phyloP scores from a whole-genome alignment of 2,329 filamentous ascomycete genomes.

The Fusarium beomiforme region DNA sequence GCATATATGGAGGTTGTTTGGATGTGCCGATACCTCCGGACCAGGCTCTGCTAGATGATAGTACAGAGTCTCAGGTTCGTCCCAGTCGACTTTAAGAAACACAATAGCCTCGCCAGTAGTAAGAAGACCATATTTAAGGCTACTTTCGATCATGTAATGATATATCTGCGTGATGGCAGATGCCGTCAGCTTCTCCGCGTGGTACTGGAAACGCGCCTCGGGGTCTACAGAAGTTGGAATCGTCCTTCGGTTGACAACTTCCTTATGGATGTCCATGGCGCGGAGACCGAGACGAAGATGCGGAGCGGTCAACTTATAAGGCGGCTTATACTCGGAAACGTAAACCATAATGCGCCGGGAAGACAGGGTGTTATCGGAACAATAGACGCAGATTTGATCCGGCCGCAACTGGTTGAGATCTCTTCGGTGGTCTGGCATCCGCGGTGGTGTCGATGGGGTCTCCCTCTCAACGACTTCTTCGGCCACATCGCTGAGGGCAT shows the following conservation, averaged over 20 bases:
- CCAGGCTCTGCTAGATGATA: too few relatives aligned
- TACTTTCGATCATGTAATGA: conserved; percentile 59
- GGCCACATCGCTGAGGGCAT: not conserved
- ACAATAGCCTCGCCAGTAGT: conserved; percentile 11
- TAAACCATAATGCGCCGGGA: not conserved
- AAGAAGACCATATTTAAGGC: conserved; percentile 55
- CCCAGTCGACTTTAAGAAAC: conserved; percentile 5
- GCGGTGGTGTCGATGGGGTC: not conserved
- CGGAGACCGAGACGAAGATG: not conserved
- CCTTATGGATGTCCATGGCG: not conserved
- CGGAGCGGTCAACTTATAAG: not conserved
- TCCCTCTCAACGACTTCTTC: not conserved
- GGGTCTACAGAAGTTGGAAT: not conserved
- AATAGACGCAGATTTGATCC: not conserved
- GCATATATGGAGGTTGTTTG: too few relatives aligned
- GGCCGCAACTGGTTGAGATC: too few relatives aligned
- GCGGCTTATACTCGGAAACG: not conserved
- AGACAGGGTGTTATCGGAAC: not conserved
- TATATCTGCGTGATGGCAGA: conserved; percentile 59
- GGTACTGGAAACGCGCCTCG: not conserved
- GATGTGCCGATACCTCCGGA: too few relatives aligned
- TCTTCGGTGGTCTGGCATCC: too few relatives aligned
- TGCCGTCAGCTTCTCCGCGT: conserved; percentile 47
- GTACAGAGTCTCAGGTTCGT: not conserved
- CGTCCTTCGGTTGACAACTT: not conserved